Percentiles rank a stretch among this genome's conserved stretches.
Evolutionary conservation across 2,329 filamentous ascomycete species (phyloP).

Genomic region (Botrytis deweyae): DNA sequence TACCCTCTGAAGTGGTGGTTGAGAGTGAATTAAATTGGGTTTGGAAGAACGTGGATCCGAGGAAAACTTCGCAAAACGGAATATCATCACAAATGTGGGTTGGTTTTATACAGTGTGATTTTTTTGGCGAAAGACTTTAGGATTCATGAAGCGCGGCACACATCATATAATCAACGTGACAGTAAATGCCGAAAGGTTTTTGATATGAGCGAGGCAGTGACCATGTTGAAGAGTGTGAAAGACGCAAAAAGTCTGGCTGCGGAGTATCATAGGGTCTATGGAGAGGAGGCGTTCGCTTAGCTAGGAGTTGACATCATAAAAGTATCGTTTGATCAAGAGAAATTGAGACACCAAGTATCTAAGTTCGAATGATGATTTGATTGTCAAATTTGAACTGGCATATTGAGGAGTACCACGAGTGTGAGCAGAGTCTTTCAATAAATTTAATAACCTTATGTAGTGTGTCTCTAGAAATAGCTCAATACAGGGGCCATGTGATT

Average conservation of each 20-base stretch:
- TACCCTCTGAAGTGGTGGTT: background rate
- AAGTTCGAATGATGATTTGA: background rate
- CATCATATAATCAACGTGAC: background rate
- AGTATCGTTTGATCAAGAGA: background rate
- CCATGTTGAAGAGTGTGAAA: slow-evolving; percentile 7
- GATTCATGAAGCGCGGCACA: background rate
- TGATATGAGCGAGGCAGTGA: slow-evolving; percentile 12
- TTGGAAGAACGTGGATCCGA: background rate
- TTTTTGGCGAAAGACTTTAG: accelerated
- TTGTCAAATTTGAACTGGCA: background rate
- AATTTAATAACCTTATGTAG: background rate
- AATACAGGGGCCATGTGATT: background rate
- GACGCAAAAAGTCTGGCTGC: background rate
- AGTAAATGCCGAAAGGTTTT: background rate
- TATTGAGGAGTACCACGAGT: background rate
- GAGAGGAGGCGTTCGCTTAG: slow-evolving; percentile 6
- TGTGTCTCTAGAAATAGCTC: background rate
- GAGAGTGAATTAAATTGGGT: background rate
- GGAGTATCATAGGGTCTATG: background rate
- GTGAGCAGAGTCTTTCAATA: background rate
- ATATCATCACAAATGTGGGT: background rate
- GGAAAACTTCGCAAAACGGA: background rate
- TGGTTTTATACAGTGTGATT: background rate
- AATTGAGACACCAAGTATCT: background rate
- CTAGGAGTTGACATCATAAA: background rate